Base-by-base conservation (phyloP, 805 yeast species). In the Candida coquimbonensis region DNA sequence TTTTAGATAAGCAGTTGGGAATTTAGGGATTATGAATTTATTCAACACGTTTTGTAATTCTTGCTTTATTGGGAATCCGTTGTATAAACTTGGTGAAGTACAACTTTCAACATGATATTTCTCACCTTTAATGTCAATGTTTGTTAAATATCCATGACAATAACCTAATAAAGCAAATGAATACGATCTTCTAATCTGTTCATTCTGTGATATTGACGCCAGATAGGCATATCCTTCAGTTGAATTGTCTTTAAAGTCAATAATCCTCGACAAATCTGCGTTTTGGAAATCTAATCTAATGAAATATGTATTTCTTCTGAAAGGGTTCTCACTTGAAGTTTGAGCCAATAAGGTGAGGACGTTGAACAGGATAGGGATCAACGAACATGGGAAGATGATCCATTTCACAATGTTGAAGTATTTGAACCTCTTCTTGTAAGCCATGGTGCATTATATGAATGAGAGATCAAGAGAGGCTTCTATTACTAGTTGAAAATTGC, bases 331-430 rank as follows among this genome's bases (percentile, higher is more conserved):
- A 12, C 27, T 26, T 11, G 38, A 32, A 1, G 45, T 38, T 24
- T 42, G 43, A 3, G 38, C 35, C 21, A 38, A 26, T 2, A 45
- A 21, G 3, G 44, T 38, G 2, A 45, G 37, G 19, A 35, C 42
- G 33, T 45, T 45, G 33, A 45, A 41, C 12, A 45, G 39, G 9
- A 45, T 41, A 19, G 48, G 48, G 1, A 41, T n/a, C 9, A 45
- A 37, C 5, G 48, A 45, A 13, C 39, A 21, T 9, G 48, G 48
- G 33, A 45, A 34, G 8, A 45, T 41, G 29, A 36, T 12, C 48
- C 48, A 45, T 32, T 45, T 45, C 36, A 45, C 37, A 13, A 42
- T 39, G 19, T 43, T 43, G 39, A 39, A 43, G 35, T 43, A 43
- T 7, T 17, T 14, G 19, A 38, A 26, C 27, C 40, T 27, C 33